Base-by-base conservation (phyloP, 2,329 filamentous ascomycete genomes). In the Alternaria arbusti region DNA sequence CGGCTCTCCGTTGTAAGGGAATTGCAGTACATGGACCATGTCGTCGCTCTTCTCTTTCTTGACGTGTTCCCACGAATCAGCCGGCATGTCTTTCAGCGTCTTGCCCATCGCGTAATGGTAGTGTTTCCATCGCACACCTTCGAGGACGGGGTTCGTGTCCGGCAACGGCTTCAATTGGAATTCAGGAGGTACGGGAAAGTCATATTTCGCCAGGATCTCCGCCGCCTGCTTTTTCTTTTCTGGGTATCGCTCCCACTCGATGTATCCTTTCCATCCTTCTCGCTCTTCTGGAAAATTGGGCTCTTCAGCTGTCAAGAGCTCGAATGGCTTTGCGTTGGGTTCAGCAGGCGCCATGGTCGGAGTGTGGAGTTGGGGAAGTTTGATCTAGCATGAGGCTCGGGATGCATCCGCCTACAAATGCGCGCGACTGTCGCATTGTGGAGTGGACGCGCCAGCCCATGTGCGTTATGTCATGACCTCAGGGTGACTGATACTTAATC, bases 151-250 rank as follows among this genome's bases (percentile, higher is more conserved):
- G 47, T 84, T 84, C 5, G 77, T 81, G 3, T 80, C 68, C 2
- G 82, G 83, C 5, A 84, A 51, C 5, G 82, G 81, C 3, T 54
- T 68, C 9, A 83, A 58, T 63, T 84, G 82, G 43, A 81, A 84
- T 54, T 84, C 82, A 1, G 82, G 82, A 3, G 79, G 79, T 73
- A 76, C 70, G 40, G 84, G 82, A 74, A 89, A 85, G 62, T 85
- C 78, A 57, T 88, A 85, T 54, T 79, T 80, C 23, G 79, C 79
- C 13, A 90, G 72, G 51, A 90, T 85, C 59, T 87, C 82, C 50
- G 85, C 83, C 0, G 87, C 89, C 49, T 84, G 80, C 25, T 82
- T 83, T 70, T 90, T 90, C 77, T 91, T 91, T 51, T 90, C 88
- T 0, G 90, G 89, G 57, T 91, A 90, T 12, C 66, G 68, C 56